phyloP scores from a whole-genome alignment of 306 rosid species.

The Ormosia semicastrata region DNA sequence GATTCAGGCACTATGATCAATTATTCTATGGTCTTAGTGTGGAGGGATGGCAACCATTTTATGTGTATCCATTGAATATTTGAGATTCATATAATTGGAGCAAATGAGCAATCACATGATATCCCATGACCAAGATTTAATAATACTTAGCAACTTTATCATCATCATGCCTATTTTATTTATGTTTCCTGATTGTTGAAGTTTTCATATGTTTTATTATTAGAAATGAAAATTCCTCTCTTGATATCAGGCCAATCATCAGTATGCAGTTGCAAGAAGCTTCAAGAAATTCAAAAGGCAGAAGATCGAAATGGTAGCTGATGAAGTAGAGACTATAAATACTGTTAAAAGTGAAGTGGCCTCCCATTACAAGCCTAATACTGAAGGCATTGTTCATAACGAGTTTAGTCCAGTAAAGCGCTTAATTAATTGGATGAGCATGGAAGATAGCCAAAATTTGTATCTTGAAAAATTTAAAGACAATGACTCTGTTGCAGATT shows the following conservation, averaged over 20 bases:
- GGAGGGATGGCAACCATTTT: neutral
- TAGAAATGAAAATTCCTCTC: neutral
- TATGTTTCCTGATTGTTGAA: conserved; percentile 2
- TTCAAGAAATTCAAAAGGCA: conserved; percentile 56
- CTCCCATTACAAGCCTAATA: conserved; percentile 31
- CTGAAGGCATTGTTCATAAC: conserved; percentile 29
- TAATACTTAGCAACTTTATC: neutral
- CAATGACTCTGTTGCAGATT: conserved; percentile 41
- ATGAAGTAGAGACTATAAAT: conserved; percentile 31
- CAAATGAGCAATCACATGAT: neutral
- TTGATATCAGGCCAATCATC: conserved; percentile 46
- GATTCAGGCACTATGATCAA: neutral
- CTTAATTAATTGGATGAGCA: conserved; percentile 78
- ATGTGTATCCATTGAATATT: neutral
- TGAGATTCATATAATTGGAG: neutral
- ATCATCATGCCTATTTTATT: neutral
- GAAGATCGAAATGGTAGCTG: conserved; percentile 33
- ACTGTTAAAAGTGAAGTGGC: conserved; percentile 39
- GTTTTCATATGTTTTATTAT: neutral
- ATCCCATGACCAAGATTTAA: neutral
- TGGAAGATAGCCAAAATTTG: conserved; percentile 59
- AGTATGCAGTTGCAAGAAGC: conserved; percentile 38
- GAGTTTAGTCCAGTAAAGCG: conserved; percentile 28
- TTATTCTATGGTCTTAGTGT: neutral
- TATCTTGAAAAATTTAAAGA: conserved; percentile 47